phyloP scores from a whole-genome alignment of 1,139 yeast genomes.

The Kluyveromyces marxianus region DNA sequence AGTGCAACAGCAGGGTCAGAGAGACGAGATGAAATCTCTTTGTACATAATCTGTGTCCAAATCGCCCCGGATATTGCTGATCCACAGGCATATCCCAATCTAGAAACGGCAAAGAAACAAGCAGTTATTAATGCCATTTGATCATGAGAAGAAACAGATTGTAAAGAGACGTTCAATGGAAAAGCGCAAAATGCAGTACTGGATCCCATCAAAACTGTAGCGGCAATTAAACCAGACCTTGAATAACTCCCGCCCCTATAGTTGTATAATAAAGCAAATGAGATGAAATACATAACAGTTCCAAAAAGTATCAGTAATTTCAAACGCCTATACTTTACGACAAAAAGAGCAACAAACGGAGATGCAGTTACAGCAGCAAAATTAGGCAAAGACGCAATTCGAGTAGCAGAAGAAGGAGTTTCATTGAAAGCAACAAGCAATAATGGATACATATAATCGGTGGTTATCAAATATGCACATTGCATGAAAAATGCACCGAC shows the following conservation, averaged over 20 bases:
- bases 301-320: slow-evolving; percentile 56
- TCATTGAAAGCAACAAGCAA: slow-evolving; percentile 52
- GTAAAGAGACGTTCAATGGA: slow-evolving; percentile 54
- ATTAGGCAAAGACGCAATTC: slow-evolving; percentile 55
- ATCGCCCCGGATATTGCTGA: slow-evolving; percentile 48
- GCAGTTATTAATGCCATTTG: slow-evolving; percentile 53
- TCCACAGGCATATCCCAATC: slow-evolving; percentile 49
- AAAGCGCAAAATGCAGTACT: slow-evolving; percentile 67
- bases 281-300: slow-evolving; percentile 42
- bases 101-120: slow-evolving; percentile 44
- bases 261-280: slow-evolving; percentile 48
- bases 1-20: slow-evolving; percentile 33
- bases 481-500: slow-evolving; percentile 33
- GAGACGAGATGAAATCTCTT: slow-evolving; percentile 18
- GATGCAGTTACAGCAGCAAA: slow-evolving; percentile 56
- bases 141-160: slow-evolving; percentile 51
- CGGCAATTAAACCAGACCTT: slow-evolving; percentile 53
- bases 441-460: slow-evolving; percentile 55
- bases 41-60: slow-evolving; percentile 44
- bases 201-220: slow-evolving; percentile 54
- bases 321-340: slow-evolving; percentile 42
- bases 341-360: slow-evolving; percentile 46
- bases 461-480: slow-evolving; percentile 57
- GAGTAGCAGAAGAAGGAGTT: slow-evolving; percentile 50
- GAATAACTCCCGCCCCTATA: slow-evolving; percentile 46